Evolutionary conservation across 1,284 basidiomycete species (phyloP).

Genomic region (Puccinia brachypodii): DNA sequence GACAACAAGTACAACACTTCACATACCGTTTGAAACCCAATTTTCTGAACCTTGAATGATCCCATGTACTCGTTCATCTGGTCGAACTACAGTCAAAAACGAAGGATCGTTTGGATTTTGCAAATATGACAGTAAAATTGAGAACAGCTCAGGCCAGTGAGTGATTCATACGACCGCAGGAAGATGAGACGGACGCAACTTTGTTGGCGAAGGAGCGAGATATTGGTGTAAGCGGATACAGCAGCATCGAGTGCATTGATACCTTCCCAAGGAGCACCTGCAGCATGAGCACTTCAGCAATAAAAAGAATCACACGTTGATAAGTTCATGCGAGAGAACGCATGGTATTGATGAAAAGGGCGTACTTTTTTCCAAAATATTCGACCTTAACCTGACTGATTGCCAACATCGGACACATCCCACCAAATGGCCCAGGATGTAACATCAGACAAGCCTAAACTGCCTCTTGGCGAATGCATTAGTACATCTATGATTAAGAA

Average conservation of each 20-base stretch:
- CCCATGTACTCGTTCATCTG: constrained; percentile 57
- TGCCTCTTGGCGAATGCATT: background rate
- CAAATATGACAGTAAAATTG: background rate
- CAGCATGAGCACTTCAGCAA: constrained; percentile 53
- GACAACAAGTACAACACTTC: background rate
- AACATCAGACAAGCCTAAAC: constrained; percentile 45
- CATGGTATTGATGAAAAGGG: constrained; percentile 26
- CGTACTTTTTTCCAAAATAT: constrained; percentile 48
- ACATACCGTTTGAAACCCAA: constrained; percentile 54
- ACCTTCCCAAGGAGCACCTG: constrained; percentile 73
- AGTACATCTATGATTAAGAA: background rate
- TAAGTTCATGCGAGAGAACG: too few relatives aligned
- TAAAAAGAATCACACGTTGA: background rate
- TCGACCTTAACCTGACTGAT: constrained; percentile 65
- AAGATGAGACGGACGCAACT: constrained; percentile 63
- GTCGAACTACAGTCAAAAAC: background rate
- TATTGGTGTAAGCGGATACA: constrained; percentile 71
- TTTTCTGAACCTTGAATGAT: constrained; percentile 57
- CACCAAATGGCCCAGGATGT: constrained; percentile 44
- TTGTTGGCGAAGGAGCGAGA: constrained; percentile 75
- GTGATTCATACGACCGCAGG: constrained; percentile 56
- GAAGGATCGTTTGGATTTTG: background rate
- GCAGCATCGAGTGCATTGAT: constrained; percentile 81
- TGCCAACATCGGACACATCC: constrained; percentile 56
- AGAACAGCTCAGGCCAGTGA: background rate